Percentiles rank a stretch among this genome's conserved stretches.
Conservation (phyloP, 1,139 yeast species). For the Zygosaccharomyces pseudobailii region DNA sequence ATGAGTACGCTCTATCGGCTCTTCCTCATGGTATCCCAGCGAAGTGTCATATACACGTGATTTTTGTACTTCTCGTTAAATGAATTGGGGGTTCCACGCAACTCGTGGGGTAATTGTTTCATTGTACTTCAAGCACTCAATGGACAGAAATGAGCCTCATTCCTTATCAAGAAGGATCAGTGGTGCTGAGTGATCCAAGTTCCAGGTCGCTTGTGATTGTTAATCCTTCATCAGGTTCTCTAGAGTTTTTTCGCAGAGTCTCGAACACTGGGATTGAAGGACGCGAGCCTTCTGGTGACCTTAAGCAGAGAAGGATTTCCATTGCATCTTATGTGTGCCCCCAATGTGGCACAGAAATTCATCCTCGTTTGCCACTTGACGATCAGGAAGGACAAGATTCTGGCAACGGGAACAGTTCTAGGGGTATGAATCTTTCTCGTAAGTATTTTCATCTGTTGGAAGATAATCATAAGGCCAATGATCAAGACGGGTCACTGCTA, state of each 20-base stretch:
- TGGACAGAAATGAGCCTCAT: constrained; percentile 25
- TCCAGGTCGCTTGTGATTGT: constrained; percentile 30
- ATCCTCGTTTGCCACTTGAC: constrained; percentile 2
- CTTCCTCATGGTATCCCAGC: not conserved
- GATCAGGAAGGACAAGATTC: not conserved
- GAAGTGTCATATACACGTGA: not conserved
- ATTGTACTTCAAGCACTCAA: not conserved
- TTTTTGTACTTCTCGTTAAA: not conserved
- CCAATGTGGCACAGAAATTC: constrained; percentile 19
- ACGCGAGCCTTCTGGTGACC: constrained; percentile 2
- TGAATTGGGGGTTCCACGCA: not conserved
- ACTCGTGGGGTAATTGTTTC: not conserved
- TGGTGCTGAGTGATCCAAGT: constrained; percentile 29
- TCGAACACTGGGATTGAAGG: constrained; percentile 6
- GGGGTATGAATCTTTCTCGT: constrained; percentile 15
- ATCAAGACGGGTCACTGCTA: constrained; percentile 2
- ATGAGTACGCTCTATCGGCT: not conserved
- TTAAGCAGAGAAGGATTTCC: constrained; percentile 4
- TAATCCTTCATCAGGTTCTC: constrained; percentile 26
- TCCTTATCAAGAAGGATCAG: constrained; percentile 27
- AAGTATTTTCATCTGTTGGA: constrained; percentile 20
- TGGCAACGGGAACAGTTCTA: not conserved
- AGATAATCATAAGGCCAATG: constrained; percentile 10
- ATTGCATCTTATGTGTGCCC: constrained; percentile 18
- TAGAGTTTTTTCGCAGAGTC: constrained; percentile 22